phyloP scores from a whole-genome alignment of 352 stramenopile genomes.

The Nannochloropsis limnetica region DNA sequence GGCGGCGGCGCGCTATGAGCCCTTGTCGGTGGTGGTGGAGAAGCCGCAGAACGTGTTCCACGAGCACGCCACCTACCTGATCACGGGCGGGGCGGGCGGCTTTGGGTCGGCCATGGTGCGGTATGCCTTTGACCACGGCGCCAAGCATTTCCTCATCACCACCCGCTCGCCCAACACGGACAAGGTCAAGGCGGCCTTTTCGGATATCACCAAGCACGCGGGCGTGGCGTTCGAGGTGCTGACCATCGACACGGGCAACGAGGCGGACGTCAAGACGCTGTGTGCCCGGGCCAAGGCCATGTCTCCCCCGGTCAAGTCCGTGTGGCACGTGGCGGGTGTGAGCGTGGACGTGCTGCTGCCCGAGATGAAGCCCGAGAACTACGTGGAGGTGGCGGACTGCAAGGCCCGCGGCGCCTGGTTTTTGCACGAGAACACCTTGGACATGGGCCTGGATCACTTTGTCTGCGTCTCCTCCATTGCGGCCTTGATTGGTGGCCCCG shows the following conservation, averaged over 20 bases:
- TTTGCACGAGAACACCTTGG: slow-evolving; percentile 20
- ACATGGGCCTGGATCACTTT: slow-evolving; percentile 37
- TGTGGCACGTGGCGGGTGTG: slow-evolving; percentile 40
- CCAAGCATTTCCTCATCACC: slow-evolving; percentile 23
- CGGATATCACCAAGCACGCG: background rate
- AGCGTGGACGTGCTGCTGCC: background rate
- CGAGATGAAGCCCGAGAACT: slow-evolving; percentile 31
- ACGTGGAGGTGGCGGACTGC: slow-evolving; percentile 28
- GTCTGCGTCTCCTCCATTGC: slow-evolving; percentile 39
- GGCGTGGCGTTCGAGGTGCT: background rate
- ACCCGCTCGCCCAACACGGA: slow-evolving; percentile 21
- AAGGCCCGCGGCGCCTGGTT: slow-evolving; percentile 12
- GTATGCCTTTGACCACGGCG: background rate
- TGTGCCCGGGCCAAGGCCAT: slow-evolving; percentile 1
- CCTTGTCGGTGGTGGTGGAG: slow-evolving; percentile 24
- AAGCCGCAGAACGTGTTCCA: slow-evolving; percentile 4
- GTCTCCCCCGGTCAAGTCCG: background rate
- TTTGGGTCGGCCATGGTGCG: slow-evolving; percentile 37
- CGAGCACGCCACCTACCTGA: slow-evolving; percentile 35
- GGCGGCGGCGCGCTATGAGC: background rate
- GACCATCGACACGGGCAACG: slow-evolving; percentile 5
- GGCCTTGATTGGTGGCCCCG: slow-evolving; percentile 24
- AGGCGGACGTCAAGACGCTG: slow-evolving; percentile 1
- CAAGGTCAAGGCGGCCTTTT: slow-evolving; percentile 22
- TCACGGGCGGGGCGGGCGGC: slow-evolving; percentile 39